Percentiles rank a stretch among this genome's conserved stretches.
Conservation (phyloP, 2,329 filamentous ascomycete species). For the Aspergillus thermomutatus region DNA sequence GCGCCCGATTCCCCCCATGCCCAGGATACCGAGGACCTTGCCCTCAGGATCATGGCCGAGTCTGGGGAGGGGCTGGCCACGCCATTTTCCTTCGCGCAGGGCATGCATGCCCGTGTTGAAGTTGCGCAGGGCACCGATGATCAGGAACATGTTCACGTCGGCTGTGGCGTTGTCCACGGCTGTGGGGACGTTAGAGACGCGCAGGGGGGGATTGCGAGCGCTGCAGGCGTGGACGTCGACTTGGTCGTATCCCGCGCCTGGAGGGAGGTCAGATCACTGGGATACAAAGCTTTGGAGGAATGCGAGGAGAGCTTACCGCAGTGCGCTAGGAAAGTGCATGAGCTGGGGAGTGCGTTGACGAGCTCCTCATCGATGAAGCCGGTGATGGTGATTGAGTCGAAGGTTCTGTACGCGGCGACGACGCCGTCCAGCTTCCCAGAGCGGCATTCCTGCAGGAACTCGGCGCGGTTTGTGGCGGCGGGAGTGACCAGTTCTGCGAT, state of each 20-base stretch:
- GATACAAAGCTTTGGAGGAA: not conserved
- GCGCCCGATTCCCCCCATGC: slow-evolving; percentile 81
- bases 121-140: slow-evolving; percentile 74
- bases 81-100: slow-evolving; percentile 66
- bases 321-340: slow-evolving; percentile 37
- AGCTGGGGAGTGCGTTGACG: slow-evolving; percentile 48
- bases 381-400: slow-evolving; percentile 61
- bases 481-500: slow-evolving; percentile 65
- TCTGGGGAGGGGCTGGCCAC: slow-evolving; percentile 52
- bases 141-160: slow-evolving; percentile 75
- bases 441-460: slow-evolving; percentile 67
- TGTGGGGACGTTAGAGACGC: slow-evolving; percentile 76
- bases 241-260: slow-evolving; percentile 82
- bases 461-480: slow-evolving; percentile 57
- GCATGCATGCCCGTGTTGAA: slow-evolving; percentile 64
- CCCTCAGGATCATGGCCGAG: slow-evolving; percentile 75
- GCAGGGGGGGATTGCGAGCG: slow-evolving; percentile 54
- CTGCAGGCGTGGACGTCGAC: slow-evolving; percentile 72
- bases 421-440: slow-evolving; percentile 65
- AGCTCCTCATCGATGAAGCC: slow-evolving; percentile 70
- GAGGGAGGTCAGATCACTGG: not conserved
- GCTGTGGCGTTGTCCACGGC: slow-evolving; percentile 81
- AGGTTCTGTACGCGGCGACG: slow-evolving; percentile 67
- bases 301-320: slow-evolving; percentile 29
- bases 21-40: slow-evolving; percentile 75